Percentiles rank a stretch among this genome's conserved stretches.
Conservation (phyloP, 106 monocot genomes). For the Dioscorea zingiberensis region DNA sequence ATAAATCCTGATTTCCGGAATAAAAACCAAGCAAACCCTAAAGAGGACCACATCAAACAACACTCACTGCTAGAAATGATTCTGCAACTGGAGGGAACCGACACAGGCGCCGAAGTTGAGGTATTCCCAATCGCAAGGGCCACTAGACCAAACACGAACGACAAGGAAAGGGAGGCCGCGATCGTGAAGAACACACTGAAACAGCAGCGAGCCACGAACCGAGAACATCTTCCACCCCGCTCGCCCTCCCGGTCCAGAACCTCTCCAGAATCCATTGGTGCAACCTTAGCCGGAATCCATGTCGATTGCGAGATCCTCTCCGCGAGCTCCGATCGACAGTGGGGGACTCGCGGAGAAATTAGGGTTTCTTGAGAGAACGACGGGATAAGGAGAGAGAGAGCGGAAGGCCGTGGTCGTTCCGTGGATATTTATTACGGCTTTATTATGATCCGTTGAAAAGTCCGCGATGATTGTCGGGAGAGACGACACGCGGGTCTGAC, state of each 20-base stretch:
- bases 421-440: too few relatives aligned
- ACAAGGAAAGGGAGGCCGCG: constrained; percentile 39
- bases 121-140: constrained; percentile 45
- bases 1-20: not conserved
- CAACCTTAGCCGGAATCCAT: not conserved
- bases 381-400: too few relatives aligned
- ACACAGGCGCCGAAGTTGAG: constrained; percentile 38
- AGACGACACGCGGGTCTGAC: too few relatives aligned
- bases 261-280: not conserved
- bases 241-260: constrained; percentile 1
- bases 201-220: constrained; percentile 33
- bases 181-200: constrained; percentile 34
- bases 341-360: too few relatives aligned
- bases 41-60: not conserved
- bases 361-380: too few relatives aligned
- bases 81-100: constrained; percentile 53
- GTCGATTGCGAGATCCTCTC: not conserved
- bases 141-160: constrained; percentile 49
- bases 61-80: constrained; percentile 89
- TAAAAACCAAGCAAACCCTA: constrained; percentile 2
- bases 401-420: too few relatives aligned
- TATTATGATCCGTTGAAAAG: too few relatives aligned
- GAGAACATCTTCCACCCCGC: constrained; percentile 1
- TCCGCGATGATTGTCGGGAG: too few relatives aligned
- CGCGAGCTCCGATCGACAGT: too few relatives aligned